Evolutionary conservation across 2,329 filamentous ascomycete genomes (phyloP), one percentile per base, ranked within the genome.

Genomic region (Nigrospora oryzae): DNA sequence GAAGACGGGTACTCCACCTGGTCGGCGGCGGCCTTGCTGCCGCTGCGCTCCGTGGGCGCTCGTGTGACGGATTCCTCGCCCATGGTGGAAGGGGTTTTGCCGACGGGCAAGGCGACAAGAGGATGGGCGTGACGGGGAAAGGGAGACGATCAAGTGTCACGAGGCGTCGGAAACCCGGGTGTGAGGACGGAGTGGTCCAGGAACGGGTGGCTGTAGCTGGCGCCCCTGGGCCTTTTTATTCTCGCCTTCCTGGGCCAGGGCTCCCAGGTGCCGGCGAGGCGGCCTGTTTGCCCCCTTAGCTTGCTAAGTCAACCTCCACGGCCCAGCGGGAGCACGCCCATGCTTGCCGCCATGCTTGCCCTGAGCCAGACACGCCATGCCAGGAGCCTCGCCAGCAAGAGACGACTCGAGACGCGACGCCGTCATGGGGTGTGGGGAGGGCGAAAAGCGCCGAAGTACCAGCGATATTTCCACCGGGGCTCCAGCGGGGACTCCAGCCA

Each of bases 1-100:
- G 46, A 17, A 15, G 51, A 38, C 3, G 52, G 51, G 46, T 56
- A 50, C 46, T 59, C 56, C 35, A 57, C 43, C 37, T 59, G 56
- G 15, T 50, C 49, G 33, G 45, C 45, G 36, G 44, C 45, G 28
- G 34, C 31, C 43, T 50, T 47, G 15, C 37, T 35, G 19, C 37
- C 38, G 28, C 36, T 37, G 35, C 44, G 36, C 44, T 43, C 42
- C 17, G 38, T 30, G 8, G 46, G 36, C 7, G 44, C 42, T n/a
- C 40, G 36, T 28, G 38, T 35, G 32, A 47, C 47, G n/a, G 4
- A 17, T 13, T 49, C 46, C 41, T 49, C 49, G 17, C 46, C 44
- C 49, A 47, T 49, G 16, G 35, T 43, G 33, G 35, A 15, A 33
- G 15, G 15, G 23, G 37, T 17, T 17, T 7, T 28, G 23, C 23